These are phyloP conservation scores for Bombardia bombarda DNA, from an alignment of 495 filamentous ascomycete genomes.

Conservation along the genomic window DNA sequence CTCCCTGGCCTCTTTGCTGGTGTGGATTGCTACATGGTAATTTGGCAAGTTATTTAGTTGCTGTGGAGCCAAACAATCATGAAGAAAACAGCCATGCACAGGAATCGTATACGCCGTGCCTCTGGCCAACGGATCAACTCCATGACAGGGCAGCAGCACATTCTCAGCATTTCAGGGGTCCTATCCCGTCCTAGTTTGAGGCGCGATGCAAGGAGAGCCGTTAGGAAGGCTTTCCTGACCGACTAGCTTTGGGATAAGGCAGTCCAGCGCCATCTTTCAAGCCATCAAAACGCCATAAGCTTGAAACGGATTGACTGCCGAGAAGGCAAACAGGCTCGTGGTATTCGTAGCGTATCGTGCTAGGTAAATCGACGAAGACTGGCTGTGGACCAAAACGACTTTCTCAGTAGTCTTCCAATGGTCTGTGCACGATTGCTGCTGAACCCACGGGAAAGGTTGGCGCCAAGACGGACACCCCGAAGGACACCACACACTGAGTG, in stretches of 20 bases:
- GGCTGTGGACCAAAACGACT: no score
- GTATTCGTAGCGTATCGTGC: no score
- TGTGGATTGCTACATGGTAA: neutral
- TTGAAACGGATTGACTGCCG: neutral
- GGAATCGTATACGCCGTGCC: no score
- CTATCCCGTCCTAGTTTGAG: neutral
- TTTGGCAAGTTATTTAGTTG: neutral
- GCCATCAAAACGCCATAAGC: slow-evolving; percentile 4
- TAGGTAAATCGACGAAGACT: neutral
- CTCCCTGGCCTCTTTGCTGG: neutral
- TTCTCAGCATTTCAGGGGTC: neutral
- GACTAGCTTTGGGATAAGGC: neutral
- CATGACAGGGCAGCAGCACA: no score
- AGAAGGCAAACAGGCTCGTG: no score
- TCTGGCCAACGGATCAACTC: neutral
- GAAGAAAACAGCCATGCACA: neutral
- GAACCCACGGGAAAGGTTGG: neutral
- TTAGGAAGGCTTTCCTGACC: slow-evolving; percentile 2
- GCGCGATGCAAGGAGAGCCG: slow-evolving; percentile 2
- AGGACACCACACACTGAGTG: neutral
- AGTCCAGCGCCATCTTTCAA: neutral
- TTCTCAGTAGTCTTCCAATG: no score
- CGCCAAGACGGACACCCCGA: slow-evolving; percentile 21
- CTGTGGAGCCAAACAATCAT: neutral
- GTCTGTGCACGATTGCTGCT: no score